Conservation (phyloP, 257 asterid genomes). For the Paraleonurus japonicus region DNA sequence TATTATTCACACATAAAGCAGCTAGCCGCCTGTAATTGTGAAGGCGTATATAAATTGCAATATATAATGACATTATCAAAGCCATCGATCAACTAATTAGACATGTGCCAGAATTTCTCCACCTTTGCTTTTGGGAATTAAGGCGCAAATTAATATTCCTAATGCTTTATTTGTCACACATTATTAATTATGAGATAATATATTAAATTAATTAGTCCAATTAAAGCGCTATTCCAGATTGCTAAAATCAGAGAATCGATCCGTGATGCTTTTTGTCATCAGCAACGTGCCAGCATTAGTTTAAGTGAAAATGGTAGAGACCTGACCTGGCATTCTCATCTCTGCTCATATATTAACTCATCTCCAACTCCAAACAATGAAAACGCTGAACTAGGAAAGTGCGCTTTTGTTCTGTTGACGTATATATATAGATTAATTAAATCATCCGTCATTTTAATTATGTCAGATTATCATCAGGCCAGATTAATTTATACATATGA, state of each 20-base stretch:
- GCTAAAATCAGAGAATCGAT: conserved; percentile 31
- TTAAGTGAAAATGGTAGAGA: conserved; percentile 18
- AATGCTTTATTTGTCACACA: conserved; percentile 24
- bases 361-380: conserved; percentile 5
- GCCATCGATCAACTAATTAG: conserved; percentile 4
- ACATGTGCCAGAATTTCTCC: conserved; percentile 29
- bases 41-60: neutral
- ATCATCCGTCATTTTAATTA: neutral
- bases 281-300: conserved; percentile 18
- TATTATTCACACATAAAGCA: neutral
- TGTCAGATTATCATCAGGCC: neutral
- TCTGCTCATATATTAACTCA: conserved; percentile 23
- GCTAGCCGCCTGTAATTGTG: neutral
- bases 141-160: conserved; percentile 9
- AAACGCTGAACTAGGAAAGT: conserved; percentile 37
- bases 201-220: conserved; percentile 19
- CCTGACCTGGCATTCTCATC: conserved; percentile 37
- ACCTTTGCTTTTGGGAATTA: neutral
- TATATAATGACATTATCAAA: neutral
- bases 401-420: conserved; percentile 33
- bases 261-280: conserved; percentile 38
- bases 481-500: neutral
- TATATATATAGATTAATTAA: neutral
- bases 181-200: conserved; percentile 23
- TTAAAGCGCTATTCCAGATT: conserved; percentile 18